Evolutionary conservation across 495 filamentous ascomycete genomes (phyloP), one percentile per base, ranked within the genome.

Genomic region (Podospora tetraspora): DNA sequence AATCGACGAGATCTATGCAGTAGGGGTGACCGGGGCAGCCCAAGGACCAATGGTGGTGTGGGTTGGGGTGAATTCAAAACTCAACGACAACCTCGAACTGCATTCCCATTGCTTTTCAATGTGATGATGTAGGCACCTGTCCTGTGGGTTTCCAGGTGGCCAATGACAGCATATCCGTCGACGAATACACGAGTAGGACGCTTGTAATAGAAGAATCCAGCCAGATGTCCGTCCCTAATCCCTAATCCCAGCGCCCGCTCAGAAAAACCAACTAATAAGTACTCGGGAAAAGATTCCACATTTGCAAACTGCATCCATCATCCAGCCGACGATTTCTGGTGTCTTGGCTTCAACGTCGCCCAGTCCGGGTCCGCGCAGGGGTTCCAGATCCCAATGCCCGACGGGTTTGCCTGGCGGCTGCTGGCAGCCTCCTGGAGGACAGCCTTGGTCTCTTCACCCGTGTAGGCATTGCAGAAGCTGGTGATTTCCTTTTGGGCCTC

Each of bases 341-440:
- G 43, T 19, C 43, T 52, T 57, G 43, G 66, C 43, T 68, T 68
- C 16, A 10, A 13, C 12, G 56, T n/a, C 13, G 59, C 60, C 70
- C 67, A 69, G 9, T 66, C 58, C 10, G 66, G 66, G 27, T 86
- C 76, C 10, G 86, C 82, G 23, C 72, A 77, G 3, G 80, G 76
- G 23, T 74, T 75, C 84, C 85, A 87, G 30, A 80, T 78, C 69
- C 78, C 83, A 64, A 86, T 83, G 16, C 81, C 83, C 59, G 77
- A 76, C 0, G 82, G 79, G 59, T 83, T 81, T 25, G 79, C 75
- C 62, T 76, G 76, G 29, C 79, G 78, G 68, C 84, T 85, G 66
- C 80, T 76, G 27, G 68, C 76, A 2, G 79, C 81, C 21, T 79
- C 75, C 1, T 78, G 70, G 12, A 86, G 70, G 30, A 81, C 74